A percentile compares a stretch with the other conserved stretches of the same genome.
Evolutionary conservation across 2,329 filamentous ascomycete species (phyloP).

Genomic region (Erysiphe neolycopersici): DNA sequence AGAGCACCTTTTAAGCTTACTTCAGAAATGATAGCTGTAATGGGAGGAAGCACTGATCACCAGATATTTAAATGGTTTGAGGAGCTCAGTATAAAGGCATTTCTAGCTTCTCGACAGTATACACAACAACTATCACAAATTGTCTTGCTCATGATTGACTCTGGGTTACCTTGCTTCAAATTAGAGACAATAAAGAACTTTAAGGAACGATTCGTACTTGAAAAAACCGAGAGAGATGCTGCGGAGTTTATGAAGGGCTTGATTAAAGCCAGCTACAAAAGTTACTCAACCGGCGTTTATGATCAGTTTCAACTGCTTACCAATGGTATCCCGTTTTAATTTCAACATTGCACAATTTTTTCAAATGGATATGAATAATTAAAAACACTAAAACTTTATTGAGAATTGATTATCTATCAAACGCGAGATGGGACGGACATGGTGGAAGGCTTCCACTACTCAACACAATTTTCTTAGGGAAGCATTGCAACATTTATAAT

Average conservation of each 20-base stretch:
- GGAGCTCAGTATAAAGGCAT: constrained; percentile 85
- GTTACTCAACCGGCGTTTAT: constrained; percentile 80
- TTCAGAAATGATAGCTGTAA: constrained; percentile 93
- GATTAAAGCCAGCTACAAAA: constrained; percentile 71
- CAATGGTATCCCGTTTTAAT: constrained; percentile 70
- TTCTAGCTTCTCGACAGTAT: constrained; percentile 66
- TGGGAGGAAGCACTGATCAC: constrained; percentile 65
- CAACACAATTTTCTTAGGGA: too few species aligned
- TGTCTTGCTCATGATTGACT: constrained; percentile 86
- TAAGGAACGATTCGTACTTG: constrained; percentile 71
- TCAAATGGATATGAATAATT: too few species aligned
- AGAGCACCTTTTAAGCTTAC: constrained; percentile 96
- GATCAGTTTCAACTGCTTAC: constrained; percentile 95
- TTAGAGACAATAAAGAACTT: constrained; percentile 86
- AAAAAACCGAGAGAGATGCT: constrained; percentile 75
- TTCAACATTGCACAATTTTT: not conserved
- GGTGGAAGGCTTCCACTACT: too few species aligned
- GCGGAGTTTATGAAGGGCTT: constrained; percentile 81
- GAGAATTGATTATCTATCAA: too few species aligned
- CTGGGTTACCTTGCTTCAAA: constrained; percentile 90
- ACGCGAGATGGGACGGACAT: too few species aligned
- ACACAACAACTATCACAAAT: constrained; percentile 74
- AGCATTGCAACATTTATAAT: too few species aligned
- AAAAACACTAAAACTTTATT: too few species aligned
- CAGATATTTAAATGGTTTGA: constrained; percentile 92